Evolutionary conservation across 2,329 filamentous ascomycete species (phyloP).

Genomic region (Epichloe brachyelytri): DNA sequence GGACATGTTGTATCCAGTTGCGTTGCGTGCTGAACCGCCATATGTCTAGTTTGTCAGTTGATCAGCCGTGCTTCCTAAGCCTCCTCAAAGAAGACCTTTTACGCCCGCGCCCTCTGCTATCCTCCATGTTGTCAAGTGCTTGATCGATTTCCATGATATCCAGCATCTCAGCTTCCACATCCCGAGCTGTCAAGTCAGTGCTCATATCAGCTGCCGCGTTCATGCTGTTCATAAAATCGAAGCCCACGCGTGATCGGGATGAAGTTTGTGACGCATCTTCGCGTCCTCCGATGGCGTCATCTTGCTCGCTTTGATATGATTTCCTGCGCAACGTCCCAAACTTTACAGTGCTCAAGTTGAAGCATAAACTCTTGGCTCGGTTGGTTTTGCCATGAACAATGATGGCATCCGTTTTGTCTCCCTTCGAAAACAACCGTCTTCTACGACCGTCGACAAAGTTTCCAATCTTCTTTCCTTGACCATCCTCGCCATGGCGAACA

Average conservation of each 20-base stretch:
- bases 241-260: slow-evolving; percentile 23
- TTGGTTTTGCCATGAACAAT: slow-evolving; percentile 37
- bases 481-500: slow-evolving; percentile 39
- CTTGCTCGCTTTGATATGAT: slow-evolving; percentile 16
- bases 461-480: slow-evolving; percentile 30
- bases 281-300: slow-evolving; percentile 9
- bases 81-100: slow-evolving; percentile 41
- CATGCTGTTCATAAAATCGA: slow-evolving; percentile 39
- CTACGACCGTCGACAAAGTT: slow-evolving; percentile 21
- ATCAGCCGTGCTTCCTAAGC: slow-evolving; percentile 11
- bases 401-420: slow-evolving; percentile 36
- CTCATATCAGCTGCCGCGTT: slow-evolving; percentile 39
- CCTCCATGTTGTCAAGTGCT: slow-evolving; percentile 42
- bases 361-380: slow-evolving; percentile 26
- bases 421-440: slow-evolving; percentile 23
- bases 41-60: slow-evolving; percentile 13
- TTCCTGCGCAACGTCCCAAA: slow-evolving; percentile 23
- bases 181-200: slow-evolving; percentile 35
- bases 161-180: slow-evolving; percentile 48
- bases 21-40: not conserved
- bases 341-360: slow-evolving; percentile 37
- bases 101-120: slow-evolving; percentile 30
- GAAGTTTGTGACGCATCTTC: slow-evolving; percentile 14
- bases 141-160: slow-evolving; percentile 55
- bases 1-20: slow-evolving; percentile 7